phyloP scores from a whole-genome alignment of 1,284 basidiomycete species.

The Phellinidium pouzarii region DNA sequence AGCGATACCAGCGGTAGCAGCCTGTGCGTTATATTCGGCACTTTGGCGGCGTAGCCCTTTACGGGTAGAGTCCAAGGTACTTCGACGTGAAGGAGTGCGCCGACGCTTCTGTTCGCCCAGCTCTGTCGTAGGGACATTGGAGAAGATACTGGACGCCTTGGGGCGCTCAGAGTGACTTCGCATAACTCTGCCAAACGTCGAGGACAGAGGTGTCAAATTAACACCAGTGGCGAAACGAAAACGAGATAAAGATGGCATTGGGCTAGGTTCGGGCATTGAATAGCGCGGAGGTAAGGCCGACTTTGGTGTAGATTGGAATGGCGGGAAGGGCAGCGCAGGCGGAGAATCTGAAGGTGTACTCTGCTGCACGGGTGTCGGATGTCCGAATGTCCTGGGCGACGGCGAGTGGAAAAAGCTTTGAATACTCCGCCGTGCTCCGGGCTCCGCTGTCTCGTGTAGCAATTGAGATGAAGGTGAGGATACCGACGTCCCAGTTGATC shows the following conservation, averaged over 20 bases:
- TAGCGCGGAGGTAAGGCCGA: background rate
- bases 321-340: conserved; percentile 5
- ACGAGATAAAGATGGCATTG: background rate
- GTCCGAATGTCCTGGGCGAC: conserved; percentile 15
- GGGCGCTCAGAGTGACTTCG: conserved; percentile 3
- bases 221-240: background rate
- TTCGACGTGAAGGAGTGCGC: background rate
- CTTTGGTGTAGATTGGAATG: conserved; percentile 15
- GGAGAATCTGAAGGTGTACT: background rate
- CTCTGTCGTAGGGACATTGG: background rate
- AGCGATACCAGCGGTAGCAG: conserved; percentile 31
- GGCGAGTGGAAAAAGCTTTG: conserved; percentile 8
- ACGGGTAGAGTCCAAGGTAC: background rate
- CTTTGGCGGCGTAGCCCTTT: conserved; percentile 29
- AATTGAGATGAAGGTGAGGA: conserved; percentile 1
- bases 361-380: conserved; percentile 6
- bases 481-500: background rate
- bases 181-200: conserved; percentile 1
- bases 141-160: background rate
- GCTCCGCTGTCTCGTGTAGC: background rate
- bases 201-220: background rate
- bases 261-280: background rate
- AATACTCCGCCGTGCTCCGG: background rate
- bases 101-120: background rate
- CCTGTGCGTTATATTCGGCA: conserved; percentile 36